Percentiles rank a stretch among this genome's conserved stretches.
These are phyloP conservation scores for Blastocystis sp. DNA, from an alignment of 352 stramenopile species.

Conservation along the genomic window DNA sequence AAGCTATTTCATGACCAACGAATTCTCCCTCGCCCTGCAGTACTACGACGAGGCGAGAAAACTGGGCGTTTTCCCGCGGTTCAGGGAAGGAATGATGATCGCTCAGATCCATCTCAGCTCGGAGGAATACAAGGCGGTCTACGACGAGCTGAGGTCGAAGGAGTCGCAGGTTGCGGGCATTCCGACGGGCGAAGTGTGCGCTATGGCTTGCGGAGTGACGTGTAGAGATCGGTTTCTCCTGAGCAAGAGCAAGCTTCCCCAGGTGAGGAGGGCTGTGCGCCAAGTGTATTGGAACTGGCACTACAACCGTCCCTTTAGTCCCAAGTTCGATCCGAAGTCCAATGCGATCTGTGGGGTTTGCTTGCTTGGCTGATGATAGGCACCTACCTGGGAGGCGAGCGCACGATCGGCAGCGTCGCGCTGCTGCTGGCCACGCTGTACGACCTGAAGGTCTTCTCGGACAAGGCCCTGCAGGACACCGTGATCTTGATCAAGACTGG, in stretches of 20 bases:
- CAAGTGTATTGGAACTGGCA: conserved; percentile 41
- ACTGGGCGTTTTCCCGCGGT: conserved; percentile 18
- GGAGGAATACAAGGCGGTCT: background rate
- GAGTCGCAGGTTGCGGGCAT: background rate
- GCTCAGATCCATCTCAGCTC: background rate
- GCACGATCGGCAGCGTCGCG: background rate
- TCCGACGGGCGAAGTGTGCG: background rate
- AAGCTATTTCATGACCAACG: background rate
- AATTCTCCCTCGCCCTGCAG: background rate
- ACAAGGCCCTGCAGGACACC: background rate
- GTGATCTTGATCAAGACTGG: background rate
- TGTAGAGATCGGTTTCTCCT: conserved; percentile 7
- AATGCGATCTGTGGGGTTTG: background rate
- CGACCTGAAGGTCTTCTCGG: background rate
- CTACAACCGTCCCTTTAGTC: background rate
- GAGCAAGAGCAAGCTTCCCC: background rate
- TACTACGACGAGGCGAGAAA: conserved; percentile 16
- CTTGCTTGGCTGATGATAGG: background rate
- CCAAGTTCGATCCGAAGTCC: background rate
- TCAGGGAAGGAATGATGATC: conserved; percentile 32
- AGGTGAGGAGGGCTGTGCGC: background rate
- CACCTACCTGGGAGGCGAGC: background rate
- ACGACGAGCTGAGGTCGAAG: background rate
- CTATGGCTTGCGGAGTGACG: background rate
- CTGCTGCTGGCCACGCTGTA: background rate